Percentiles rank a stretch among this genome's conserved stretches.
These are phyloP conservation scores for Dioscorea cayenensis DNA, from an alignment of 116 monocot species.

Conservation along the genomic window DNA sequence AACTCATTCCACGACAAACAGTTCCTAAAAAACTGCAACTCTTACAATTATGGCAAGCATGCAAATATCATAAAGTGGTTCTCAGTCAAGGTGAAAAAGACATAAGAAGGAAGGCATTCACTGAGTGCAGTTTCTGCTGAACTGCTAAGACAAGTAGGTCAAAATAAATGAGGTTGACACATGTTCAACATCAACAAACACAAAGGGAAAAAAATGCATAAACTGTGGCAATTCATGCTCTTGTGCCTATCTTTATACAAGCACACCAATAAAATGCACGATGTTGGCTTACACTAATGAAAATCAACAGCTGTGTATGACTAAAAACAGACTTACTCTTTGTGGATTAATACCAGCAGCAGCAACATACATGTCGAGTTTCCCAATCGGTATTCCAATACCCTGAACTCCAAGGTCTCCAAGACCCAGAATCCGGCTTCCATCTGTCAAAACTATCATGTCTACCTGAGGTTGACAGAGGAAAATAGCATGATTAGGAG, in stretches of 20 bases:
- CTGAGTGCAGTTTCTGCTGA: neutral
- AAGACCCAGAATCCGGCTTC: slow-evolving; percentile 94
- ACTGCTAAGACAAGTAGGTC: neutral
- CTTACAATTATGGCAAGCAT: neutral
- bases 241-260: neutral
- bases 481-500: slow-evolving; percentile 7
- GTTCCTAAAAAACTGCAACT: neutral
- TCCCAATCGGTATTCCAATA: slow-evolving; percentile 99
- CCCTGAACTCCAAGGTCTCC: slow-evolving; percentile 99
- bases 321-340: slow-evolving; percentile 43
- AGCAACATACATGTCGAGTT: slow-evolving; percentile 99
- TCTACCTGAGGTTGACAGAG: slow-evolving; percentile 59
- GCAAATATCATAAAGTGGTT: neutral
- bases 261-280: neutral
- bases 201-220: too few species aligned
- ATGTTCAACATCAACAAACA: too few species aligned
- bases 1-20: neutral
- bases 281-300: neutral
- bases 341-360: slow-evolving; percentile 99
- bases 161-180: too few species aligned
- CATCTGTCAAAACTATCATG: slow-evolving; percentile 98
- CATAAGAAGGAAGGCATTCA: neutral
- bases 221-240: too few species aligned
- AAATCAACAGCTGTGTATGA: neutral
- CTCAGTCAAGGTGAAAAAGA: neutral